A percentile compares a stretch with the other conserved stretches of the same genome.
Evolutionary conservation across 164 flowering plant species (phyloP).

Genomic region (Paratinospora sagittata): DNA sequence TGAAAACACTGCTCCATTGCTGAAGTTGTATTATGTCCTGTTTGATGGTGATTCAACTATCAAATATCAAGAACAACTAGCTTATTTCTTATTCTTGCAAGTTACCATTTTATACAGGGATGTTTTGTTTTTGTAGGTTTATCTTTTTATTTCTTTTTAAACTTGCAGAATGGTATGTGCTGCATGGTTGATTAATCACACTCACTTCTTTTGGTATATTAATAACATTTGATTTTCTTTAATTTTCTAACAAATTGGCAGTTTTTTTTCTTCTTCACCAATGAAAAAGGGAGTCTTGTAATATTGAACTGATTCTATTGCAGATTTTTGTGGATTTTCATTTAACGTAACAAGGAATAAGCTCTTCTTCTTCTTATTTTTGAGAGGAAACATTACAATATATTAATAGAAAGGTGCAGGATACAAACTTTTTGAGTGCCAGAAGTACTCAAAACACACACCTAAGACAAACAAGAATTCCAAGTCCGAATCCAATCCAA

Average conservation of each 20-base stretch:
- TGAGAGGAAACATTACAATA: too few relatives aligned
- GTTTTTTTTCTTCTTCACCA: not conserved
- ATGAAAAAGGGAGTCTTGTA: not conserved
- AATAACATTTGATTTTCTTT: not conserved
- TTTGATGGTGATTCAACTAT: not conserved
- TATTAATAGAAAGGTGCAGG: too few relatives aligned
- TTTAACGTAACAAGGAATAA: not conserved
- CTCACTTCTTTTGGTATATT: not conserved
- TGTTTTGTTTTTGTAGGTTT: not conserved
- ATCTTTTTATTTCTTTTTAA: too few relatives aligned
- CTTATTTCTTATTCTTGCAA: not conserved
- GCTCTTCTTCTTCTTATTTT: not conserved
- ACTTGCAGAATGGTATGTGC: too few relatives aligned
- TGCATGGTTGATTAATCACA: too few relatives aligned
- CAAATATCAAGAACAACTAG: not conserved
- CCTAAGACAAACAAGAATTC: too few relatives aligned
- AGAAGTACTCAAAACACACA: too few relatives aligned
- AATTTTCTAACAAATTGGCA: not conserved
- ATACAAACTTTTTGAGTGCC: too few relatives aligned
- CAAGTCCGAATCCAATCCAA: too few relatives aligned
- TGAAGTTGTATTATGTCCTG: not conserved
- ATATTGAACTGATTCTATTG: not conserved
- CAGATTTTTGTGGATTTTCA: not conserved
- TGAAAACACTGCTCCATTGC: not conserved
- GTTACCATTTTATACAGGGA: not conserved